Evolutionary conservation across 164 flowering plant genomes (phyloP).

Genomic region (Platanus orientalis): DNA sequence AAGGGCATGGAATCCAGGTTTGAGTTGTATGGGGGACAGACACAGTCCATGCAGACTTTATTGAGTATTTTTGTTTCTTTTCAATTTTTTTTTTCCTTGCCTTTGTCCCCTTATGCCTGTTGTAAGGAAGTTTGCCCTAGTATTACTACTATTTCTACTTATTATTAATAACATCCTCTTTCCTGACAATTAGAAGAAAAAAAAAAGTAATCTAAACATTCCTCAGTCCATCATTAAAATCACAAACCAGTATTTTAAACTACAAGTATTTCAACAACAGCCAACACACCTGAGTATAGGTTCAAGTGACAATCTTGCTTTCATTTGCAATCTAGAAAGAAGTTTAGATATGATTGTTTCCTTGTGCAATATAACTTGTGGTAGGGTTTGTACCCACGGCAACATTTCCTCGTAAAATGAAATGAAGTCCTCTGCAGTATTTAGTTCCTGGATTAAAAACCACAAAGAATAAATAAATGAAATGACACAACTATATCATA

Average conservation of each 20-base stretch:
- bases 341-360: constrained; percentile 66
- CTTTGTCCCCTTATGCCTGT: too few species aligned
- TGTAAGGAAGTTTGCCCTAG: too few species aligned
- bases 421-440: constrained; percentile 92
- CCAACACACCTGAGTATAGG: constrained; percentile 76
- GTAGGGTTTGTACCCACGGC: constrained; percentile 76
- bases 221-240: not conserved
- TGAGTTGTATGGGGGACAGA: too few species aligned
- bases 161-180: too few species aligned
- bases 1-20: too few species aligned
- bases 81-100: too few species aligned
- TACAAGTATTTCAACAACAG: not conserved
- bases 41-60: too few species aligned
- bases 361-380: constrained; percentile 66
- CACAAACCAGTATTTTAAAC: not conserved
- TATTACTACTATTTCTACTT: too few species aligned
- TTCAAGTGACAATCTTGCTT: constrained; percentile 78
- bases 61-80: too few species aligned
- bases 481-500: not conserved
- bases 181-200: too few species aligned
- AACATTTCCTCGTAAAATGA: constrained; percentile 72
- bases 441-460: constrained; percentile 58
- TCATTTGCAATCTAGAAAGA: constrained; percentile 56
- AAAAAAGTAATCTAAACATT: not conserved
- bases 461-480: not conserved